Evolutionary conservation across 192 early-diverging fungal genomes (phyloP).

Genomic region (Coemansia sp.): DNA sequence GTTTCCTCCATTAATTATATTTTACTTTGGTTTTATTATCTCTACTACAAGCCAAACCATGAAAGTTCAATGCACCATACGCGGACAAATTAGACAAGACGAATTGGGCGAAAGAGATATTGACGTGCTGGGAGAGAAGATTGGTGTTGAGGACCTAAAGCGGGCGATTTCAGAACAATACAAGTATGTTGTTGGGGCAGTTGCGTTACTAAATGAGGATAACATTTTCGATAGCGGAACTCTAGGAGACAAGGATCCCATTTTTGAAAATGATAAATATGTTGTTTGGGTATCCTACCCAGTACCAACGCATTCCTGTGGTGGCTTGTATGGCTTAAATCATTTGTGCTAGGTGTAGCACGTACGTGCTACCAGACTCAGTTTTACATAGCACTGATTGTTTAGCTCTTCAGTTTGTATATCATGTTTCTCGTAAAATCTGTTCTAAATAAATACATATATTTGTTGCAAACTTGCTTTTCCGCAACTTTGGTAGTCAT

Average conservation of each 20-base stretch:
- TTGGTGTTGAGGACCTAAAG: neutral
- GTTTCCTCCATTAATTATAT: neutral
- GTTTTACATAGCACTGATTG: neutral
- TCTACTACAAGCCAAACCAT: neutral
- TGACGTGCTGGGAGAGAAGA: neutral
- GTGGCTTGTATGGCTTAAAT: neutral
- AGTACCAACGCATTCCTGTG: neutral
- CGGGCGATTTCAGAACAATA: neutral
- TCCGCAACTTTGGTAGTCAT: too few species aligned
- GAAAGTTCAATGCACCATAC: neutral
- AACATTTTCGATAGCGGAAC: neutral
- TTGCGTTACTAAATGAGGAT: neutral
- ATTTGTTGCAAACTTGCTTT: too few species aligned
- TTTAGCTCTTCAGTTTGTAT: neutral
- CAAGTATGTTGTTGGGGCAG: neutral
- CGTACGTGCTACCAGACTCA: neutral
- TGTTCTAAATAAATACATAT: too few species aligned
- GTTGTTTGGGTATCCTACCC: neutral
- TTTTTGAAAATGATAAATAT: neutral
- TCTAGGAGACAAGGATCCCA: neutral
- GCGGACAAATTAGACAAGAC: neutral
- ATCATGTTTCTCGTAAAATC: neutral
- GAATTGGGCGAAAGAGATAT: neutral
- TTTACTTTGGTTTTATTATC: neutral
- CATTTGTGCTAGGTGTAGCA: neutral